Conservation (phyloP, 768 basidiomycete species). For the Lactarius hatsudake region DNA sequence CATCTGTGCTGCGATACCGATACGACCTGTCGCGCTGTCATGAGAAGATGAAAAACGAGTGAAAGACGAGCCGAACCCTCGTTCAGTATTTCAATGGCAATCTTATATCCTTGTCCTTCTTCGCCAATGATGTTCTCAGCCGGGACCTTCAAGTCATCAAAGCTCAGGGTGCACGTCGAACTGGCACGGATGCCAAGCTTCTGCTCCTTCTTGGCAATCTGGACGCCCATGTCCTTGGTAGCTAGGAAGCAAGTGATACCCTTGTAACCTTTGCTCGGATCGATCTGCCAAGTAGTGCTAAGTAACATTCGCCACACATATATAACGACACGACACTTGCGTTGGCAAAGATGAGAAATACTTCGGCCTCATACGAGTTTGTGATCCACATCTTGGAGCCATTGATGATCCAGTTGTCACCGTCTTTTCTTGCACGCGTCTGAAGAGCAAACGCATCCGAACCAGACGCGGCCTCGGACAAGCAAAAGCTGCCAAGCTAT, state of each 20-base stretch:
- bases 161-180: conserved; percentile 90
- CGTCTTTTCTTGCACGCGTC: conserved; percentile 86
- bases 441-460: conserved; percentile 97
- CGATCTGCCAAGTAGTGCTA: conserved; percentile 45
- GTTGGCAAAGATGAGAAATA: conserved; percentile 94
- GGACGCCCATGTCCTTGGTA: conserved; percentile 93
- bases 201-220: conserved; percentile 98
- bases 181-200: conserved; percentile 97
- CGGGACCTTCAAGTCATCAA: conserved; percentile 88
- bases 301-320: not conserved
- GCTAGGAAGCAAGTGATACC: conserved; percentile 98
- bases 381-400: conserved; percentile 99
- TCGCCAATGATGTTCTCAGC: conserved; percentile 90
- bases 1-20: conserved; percentile 99
- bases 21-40: conserved; percentile 53
- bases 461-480: conserved; percentile 90
- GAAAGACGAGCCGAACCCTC: conserved; percentile 53
- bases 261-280: conserved; percentile 94
- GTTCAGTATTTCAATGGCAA: conserved; percentile 95
- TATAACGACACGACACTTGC: conserved; percentile 42
- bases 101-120: conserved; percentile 92
- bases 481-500: conserved; percentile 92
- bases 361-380: conserved; percentile 87
- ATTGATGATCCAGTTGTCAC: conserved; percentile 81
- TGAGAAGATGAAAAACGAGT: not conserved